Percentiles rank a stretch among this genome's conserved stretches.
These are phyloP conservation scores for Hericium rajendrae DNA, from an alignment of 768 basidiomycete genomes.

Conservation along the genomic window DNA sequence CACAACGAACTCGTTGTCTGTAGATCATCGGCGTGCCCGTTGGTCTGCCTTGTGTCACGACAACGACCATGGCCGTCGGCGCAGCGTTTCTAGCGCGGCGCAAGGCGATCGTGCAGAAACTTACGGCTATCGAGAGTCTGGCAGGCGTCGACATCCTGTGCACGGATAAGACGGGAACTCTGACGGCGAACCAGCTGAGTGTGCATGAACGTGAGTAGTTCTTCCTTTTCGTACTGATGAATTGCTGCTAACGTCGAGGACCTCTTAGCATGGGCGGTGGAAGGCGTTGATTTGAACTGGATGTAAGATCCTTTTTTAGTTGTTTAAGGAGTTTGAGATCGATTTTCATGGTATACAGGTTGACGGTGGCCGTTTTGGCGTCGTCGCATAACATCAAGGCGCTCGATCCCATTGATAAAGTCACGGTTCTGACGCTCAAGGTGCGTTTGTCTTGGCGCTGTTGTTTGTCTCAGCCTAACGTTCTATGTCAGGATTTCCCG, in stretches of 20 bases:
- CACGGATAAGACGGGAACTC: slow-evolving; percentile 35
- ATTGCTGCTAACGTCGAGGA: not conserved
- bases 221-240: not conserved
- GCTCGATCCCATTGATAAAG: slow-evolving; percentile 40
- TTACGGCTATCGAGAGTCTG: slow-evolving; percentile 41
- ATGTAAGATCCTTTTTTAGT: slow-evolving; percentile 10
- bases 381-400: slow-evolving; percentile 37
- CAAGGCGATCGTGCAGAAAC: slow-evolving; percentile 38
- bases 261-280: slow-evolving; percentile 11
- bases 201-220: slow-evolving; percentile 27
- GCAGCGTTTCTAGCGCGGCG: slow-evolving; percentile 33
- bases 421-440: slow-evolving; percentile 34
- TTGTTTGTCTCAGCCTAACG: not conserved
- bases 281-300: slow-evolving; percentile 23
- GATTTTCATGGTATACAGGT: slow-evolving; percentile 9
- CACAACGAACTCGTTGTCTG: not conserved
- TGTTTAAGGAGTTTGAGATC: not conserved
- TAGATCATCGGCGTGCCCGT: slow-evolving; percentile 39
- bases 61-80: slow-evolving; percentile 32
- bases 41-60: slow-evolving; percentile 38
- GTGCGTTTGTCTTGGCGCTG: slow-evolving; percentile 3
- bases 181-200: slow-evolving; percentile 40
- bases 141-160: slow-evolving; percentile 40
- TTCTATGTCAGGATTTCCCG: slow-evolving; percentile 27
- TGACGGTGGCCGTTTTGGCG: slow-evolving; percentile 34